Evolutionary conservation across 2,329 filamentous ascomycete species (phyloP), one percentile per base, ranked within the genome.

Genomic region (Fusarium verrucosum): DNA sequence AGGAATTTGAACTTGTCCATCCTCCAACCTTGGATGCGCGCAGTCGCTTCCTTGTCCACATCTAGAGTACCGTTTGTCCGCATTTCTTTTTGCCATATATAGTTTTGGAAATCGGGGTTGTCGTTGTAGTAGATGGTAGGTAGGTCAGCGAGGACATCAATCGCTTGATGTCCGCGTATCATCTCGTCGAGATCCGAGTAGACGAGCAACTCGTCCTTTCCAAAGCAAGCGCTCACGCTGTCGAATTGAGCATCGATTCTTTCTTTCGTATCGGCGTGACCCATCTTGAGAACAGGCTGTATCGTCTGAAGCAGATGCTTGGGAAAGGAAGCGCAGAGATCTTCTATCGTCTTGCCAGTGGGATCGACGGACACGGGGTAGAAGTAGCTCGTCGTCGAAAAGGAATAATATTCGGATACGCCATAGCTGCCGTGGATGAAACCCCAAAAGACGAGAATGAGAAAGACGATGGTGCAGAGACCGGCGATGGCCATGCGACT

Each of bases 1-100:
- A 86, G 69, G 61, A 86, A 86, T 70, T 86, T 86, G 78, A 81
- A 86, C 69, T 83, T 83, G 72, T 86, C 84, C 41, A 86, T 76
- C 23, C 74, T 78, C 84, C 84, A 85, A 3, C 83, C 83, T 36
- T 72, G 75, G 60, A 75, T 75, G 23, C 56, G 76, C 73, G 50
- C 63, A 23, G 66, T 75, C 14, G 68, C 70, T 58, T 73, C 70
- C 51, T 62, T 73, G 50, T 70, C 71, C 42, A 57, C 51, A 16
- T 74, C 74, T 4, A 79, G 67, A 13, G 74, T 75, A 28, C 75
- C 75, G 10, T 75, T 76, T 5, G 66, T 66, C 7, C 66, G 63
- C 70, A 79, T 73, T 50, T 73, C 71, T 44, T 70, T 71, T 65
- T 83, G 78, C 38, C 75, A 75, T 22, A 81, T 69, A 50, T 83